Percentiles rank a stretch among this genome's conserved stretches.
These are phyloP conservation scores for Verticillium isaacii DNA, from an alignment of 2,329 filamentous ascomycete genomes.

Conservation along the genomic window DNA sequence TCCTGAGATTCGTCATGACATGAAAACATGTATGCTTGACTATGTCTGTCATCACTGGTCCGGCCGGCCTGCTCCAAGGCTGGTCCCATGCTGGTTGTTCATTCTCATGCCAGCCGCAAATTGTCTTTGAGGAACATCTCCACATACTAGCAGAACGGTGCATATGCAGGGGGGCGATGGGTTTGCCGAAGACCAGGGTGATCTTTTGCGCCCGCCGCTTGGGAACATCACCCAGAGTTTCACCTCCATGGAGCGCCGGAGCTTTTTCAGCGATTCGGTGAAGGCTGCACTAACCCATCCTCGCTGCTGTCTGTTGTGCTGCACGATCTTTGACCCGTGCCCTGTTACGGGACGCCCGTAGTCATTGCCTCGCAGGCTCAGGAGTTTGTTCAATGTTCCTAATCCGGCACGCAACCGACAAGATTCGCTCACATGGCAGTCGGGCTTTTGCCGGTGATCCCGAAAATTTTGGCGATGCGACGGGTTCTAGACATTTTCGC, in stretches of 20 bases:
- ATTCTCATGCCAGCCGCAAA: too few species aligned
- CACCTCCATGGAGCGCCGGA: background rate
- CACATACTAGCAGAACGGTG: too few species aligned
- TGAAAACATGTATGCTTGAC: background rate
- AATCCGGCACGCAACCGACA: background rate
- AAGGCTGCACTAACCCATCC: background rate
- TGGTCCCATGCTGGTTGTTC: too few species aligned
- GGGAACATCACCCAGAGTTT: slow-evolving; percentile 9
- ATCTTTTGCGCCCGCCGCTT: background rate
- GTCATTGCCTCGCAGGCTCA: slow-evolving; percentile 27
- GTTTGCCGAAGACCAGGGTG: background rate
- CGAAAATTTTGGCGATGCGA: slow-evolving; percentile 20
- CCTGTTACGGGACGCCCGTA: slow-evolving; percentile 34
- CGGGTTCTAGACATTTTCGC: slow-evolving; percentile 18
- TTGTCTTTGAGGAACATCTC: too few species aligned
- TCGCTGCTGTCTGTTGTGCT: slow-evolving; percentile 27
- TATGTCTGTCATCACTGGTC: too few species aligned
- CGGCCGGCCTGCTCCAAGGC: too few species aligned
- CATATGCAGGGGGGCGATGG: too few species aligned
- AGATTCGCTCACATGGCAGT: background rate
- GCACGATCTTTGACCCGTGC: slow-evolving; percentile 22
- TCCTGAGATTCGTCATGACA: background rate
- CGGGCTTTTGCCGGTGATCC: slow-evolving; percentile 23
- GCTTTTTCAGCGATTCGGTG: background rate
- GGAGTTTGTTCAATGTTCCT: background rate